Percentiles rank a stretch among this genome's conserved stretches.
These are phyloP conservation scores for Nyssa sinensis DNA, from an alignment of 148 eudicot species.

Conservation along the genomic window DNA sequence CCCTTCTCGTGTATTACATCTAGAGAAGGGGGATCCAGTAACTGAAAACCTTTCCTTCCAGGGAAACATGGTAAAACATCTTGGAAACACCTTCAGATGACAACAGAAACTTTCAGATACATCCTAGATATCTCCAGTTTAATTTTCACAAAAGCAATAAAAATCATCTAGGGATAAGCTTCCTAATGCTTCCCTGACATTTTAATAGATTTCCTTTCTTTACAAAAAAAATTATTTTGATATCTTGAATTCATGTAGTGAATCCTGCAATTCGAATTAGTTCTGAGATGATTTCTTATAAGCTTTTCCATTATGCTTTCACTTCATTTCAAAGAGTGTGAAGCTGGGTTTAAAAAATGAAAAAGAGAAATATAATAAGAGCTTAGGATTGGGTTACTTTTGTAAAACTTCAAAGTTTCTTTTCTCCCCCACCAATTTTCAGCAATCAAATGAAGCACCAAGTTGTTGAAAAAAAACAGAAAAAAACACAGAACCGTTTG, in stretches of 20 bases:
- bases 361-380: neutral
- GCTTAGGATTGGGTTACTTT: neutral
- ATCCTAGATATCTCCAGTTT: neutral
- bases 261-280: neutral
- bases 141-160: neutral
- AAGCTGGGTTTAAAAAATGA: conserved; percentile 1
- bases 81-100: neutral
- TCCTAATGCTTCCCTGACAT: too few species aligned
- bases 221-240: too few species aligned
- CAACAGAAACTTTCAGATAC: neutral
- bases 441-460: neutral
- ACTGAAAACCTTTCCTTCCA: neutral
- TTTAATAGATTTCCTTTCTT: neutral
- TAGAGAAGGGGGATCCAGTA: neutral
- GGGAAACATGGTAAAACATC: neutral
- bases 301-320: neutral
- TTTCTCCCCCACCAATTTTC: neutral
- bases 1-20: neutral
- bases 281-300: conserved; percentile 1
- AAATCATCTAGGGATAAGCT: neutral
- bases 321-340: neutral
- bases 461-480: neutral
- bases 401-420: neutral
- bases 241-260: neutral
- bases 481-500: too few species aligned